These are phyloP conservation scores for Mycena rebaudengoi DNA, from an alignment of 768 basidiomycete species.

Conservation along the genomic window DNA sequence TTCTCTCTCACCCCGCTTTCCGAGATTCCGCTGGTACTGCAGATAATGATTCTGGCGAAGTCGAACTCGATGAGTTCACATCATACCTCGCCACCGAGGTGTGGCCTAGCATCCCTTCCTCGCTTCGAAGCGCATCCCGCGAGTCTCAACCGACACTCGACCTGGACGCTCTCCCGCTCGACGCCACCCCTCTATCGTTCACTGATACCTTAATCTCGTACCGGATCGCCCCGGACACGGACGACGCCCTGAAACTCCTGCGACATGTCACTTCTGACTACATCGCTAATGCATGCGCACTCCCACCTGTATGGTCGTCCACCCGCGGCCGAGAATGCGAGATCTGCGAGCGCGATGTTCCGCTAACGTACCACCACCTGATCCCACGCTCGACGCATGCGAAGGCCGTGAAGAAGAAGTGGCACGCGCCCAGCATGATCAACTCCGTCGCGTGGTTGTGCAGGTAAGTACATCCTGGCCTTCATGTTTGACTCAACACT, in stretches of 20 bases:
- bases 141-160: conserved; percentile 43
- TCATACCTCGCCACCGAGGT: conserved; percentile 60
- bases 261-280: conserved; percentile 51
- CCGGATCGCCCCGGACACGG: conserved; percentile 49
- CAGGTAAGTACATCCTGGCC: conserved; percentile 40
- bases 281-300: conserved; percentile 53
- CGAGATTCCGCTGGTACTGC: conserved; percentile 16
- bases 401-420: conserved; percentile 64
- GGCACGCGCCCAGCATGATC: conserved; percentile 61
- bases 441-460: conserved; percentile 72
- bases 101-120: conserved; percentile 52
- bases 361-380: conserved; percentile 69
- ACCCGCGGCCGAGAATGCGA: conserved; percentile 65
- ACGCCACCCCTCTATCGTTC: conserved; percentile 51
- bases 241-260: conserved; percentile 51
- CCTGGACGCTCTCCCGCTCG: conserved; percentile 46
- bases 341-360: conserved; percentile 65
- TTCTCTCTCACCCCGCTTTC: conserved; percentile 41
- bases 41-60: conserved; percentile 25
- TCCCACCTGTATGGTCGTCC: conserved; percentile 60
- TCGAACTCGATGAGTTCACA: conserved; percentile 60
- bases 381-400: conserved; percentile 62
- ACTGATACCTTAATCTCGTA: conserved; percentile 62
- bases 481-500: neutral
- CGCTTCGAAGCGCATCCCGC: conserved; percentile 48